Percentiles rank a stretch among this genome's conserved stretches.
Evolutionary conservation across 1,284 basidiomycete species (phyloP).

Genomic region (Pseudozyma hubeiensis): DNA sequence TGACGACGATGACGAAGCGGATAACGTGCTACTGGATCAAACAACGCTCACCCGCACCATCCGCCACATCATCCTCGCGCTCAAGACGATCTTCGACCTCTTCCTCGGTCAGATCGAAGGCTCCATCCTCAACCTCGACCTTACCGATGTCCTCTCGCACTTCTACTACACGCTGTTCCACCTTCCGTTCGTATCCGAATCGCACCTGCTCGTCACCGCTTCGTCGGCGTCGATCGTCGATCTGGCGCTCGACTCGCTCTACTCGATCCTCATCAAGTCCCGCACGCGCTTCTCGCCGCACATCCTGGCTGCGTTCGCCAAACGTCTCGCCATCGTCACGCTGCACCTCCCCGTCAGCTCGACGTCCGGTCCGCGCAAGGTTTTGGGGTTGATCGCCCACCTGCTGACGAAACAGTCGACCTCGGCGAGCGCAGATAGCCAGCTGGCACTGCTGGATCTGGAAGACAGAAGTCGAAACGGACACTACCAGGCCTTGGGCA

Average conservation of each 20-base stretch:
- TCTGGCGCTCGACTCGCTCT: constrained; percentile 39
- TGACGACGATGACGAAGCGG: constrained; percentile 4
- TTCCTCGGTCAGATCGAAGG: constrained; percentile 98
- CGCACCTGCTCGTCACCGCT: constrained; percentile 68
- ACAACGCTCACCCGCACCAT: constrained; percentile 68
- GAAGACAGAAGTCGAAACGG: constrained; percentile 35
- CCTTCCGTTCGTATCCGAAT: constrained; percentile 71
- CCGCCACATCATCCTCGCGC: constrained; percentile 81
- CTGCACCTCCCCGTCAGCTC: constrained; percentile 14
- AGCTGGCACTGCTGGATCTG: constrained; percentile 34
- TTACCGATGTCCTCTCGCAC: constrained; percentile 85
- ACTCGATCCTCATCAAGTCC: constrained; percentile 82
- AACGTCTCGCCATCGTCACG: constrained; percentile 75
- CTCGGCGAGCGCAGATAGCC: constrained; percentile 4
- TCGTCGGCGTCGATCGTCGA: constrained; percentile 10
- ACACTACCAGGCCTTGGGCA: constrained; percentile 13
- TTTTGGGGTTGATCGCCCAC: constrained; percentile 15
- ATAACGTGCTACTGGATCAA: constrained; percentile 35
- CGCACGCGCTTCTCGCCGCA: constrained; percentile 79
- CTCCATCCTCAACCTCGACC: constrained; percentile 83
- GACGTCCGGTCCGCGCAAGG: constrained; percentile 8
- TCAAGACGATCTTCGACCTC: constrained; percentile 95
- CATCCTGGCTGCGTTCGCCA: constrained; percentile 78
- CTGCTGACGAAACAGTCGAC: constrained; percentile 27
- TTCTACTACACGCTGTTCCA: constrained; percentile 75